Percentiles rank a stretch among this genome's conserved stretches.
phyloP scores from a whole-genome alignment of 2,329 filamentous ascomycete species.

The Colletotrichum theobromicola region DNA sequence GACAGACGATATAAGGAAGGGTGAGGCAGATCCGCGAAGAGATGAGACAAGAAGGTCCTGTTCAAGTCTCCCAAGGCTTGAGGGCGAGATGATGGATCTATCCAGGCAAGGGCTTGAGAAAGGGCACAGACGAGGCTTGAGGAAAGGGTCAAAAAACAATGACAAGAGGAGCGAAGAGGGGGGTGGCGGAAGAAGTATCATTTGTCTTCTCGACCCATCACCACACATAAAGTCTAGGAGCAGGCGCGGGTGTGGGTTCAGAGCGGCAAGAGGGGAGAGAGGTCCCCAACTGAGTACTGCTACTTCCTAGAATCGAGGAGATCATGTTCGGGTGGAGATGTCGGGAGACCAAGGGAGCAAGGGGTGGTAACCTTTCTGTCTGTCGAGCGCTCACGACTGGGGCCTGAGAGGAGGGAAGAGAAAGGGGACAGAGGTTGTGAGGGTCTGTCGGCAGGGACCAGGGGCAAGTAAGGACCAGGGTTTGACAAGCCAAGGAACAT shows the following conservation, averaged over 20 bases:
- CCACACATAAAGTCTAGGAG: neutral
- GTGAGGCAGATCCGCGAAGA: conserved; percentile 13
- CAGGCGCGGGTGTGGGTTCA: conserved; percentile 19
- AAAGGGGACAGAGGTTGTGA: conserved; percentile 10
- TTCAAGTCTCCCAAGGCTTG: conserved; percentile 12
- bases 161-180: conserved; percentile 7
- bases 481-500: neutral
- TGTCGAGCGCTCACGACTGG: neutral
- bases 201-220: conserved; percentile 12
- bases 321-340: conserved; percentile 23
- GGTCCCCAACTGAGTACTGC: conserved; percentile 5
- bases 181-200: conserved; percentile 21
- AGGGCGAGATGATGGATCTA: conserved; percentile 22
- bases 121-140: conserved; percentile 22
- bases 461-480: conserved; percentile 1
- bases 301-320: conserved; percentile 18
- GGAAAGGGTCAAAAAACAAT: conserved; percentile 13
- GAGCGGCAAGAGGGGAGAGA: neutral
- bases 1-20: conserved; percentile 16
- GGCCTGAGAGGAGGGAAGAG: conserved; percentile 13
- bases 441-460: neutral
- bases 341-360: conserved; percentile 23
- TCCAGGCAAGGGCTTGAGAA: conserved; percentile 21
- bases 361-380: conserved; percentile 4
- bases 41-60: conserved; percentile 18